A percentile compares a stretch with the other conserved stretches of the same genome.
phyloP scores from a whole-genome alignment of 805 yeast species.

The Metschnikowia continentalis region DNA sequence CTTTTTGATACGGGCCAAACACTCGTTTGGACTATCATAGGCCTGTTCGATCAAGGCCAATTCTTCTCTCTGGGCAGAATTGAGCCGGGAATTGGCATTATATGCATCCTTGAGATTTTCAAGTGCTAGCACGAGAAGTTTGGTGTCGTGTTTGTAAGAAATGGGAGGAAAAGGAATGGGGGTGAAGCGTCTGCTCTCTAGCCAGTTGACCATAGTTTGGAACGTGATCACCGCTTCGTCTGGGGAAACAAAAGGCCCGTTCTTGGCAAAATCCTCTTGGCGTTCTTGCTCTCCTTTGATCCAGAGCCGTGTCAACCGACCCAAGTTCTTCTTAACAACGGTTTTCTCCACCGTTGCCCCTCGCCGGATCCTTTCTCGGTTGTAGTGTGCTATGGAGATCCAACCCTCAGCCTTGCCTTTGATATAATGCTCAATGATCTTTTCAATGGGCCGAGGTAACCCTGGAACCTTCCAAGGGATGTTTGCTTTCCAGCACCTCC shows the following conservation, averaged over 20 bases:
- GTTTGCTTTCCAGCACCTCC: conserved; percentile 99
- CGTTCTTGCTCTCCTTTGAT: conserved; percentile 87
- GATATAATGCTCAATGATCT: conserved; percentile 81
- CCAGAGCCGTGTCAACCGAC: conserved; percentile 90
- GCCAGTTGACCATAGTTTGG: conserved; percentile 87
- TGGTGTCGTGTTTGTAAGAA: conserved; percentile 89
- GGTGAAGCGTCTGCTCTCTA: conserved; percentile 74
- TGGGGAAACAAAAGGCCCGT: conserved; percentile 84
- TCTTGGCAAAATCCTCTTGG: conserved; percentile 71
- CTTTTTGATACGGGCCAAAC: conserved; percentile 77
- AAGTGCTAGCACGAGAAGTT: conserved; percentile 79
- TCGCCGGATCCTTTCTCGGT: conserved; percentile 78
- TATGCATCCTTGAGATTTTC: conserved; percentile 83
- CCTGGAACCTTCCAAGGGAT: conserved; percentile 98
- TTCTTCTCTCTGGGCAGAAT: conserved; percentile 87
- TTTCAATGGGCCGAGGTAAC: conserved; percentile 83
- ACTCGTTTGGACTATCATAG: conserved; percentile 94
- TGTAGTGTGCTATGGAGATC: conserved; percentile 89
- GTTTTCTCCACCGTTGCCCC: conserved; percentile 96
- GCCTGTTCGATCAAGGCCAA: conserved; percentile 92
- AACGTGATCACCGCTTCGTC: conserved; percentile 85
- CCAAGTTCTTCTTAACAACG: conserved; percentile 87
- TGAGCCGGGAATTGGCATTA: conserved; percentile 60
- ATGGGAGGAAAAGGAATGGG: conserved; percentile 94
- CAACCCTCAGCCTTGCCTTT: conserved; percentile 97